These are phyloP conservation scores for Rubia balearica DNA, from an alignment of 305 asterid genomes.

Conservation along the genomic window DNA sequence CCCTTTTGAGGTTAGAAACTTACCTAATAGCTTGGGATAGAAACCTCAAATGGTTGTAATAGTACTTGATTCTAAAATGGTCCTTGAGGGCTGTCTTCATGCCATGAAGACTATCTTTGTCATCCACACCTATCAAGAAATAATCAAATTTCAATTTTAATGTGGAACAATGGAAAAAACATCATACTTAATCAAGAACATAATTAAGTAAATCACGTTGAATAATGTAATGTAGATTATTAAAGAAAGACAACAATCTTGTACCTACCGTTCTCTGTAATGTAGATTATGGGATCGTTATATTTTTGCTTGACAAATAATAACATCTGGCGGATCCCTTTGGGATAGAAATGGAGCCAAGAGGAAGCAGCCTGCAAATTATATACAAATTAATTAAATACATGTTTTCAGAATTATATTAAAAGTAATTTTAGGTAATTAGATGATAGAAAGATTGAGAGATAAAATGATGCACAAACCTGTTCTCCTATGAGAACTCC, in stretches of 20 bases:
- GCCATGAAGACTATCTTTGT: not conserved
- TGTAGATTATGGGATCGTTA: slow-evolving; percentile 14
- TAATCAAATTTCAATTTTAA: no score
- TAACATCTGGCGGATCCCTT: slow-evolving; percentile 8
- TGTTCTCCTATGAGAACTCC: not conserved
- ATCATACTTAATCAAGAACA: no score
- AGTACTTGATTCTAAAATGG: slow-evolving; percentile 1
- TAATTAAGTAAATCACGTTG: no score
- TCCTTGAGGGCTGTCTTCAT: not conserved
- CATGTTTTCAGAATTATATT: no score
- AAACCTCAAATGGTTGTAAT: not conserved
- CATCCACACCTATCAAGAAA: slow-evolving; percentile 6
- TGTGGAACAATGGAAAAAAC: no score
- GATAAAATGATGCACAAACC: not conserved
- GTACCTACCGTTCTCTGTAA: slow-evolving; percentile 19
- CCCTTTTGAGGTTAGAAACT: no score
- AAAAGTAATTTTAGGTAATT: no score
- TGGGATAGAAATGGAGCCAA: slow-evolving; percentile 17
- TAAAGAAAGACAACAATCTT: no score
- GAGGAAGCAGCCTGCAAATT: not conserved
- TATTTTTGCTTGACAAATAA: slow-evolving; percentile 8
- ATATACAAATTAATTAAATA: not conserved
- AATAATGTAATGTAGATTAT: no score
- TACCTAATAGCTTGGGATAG: not conserved
- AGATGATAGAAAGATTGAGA: not conserved